Evolutionary conservation across 2,329 filamentous ascomycete genomes (phyloP).

Genomic region (Knoxdaviesia proteae): DNA sequence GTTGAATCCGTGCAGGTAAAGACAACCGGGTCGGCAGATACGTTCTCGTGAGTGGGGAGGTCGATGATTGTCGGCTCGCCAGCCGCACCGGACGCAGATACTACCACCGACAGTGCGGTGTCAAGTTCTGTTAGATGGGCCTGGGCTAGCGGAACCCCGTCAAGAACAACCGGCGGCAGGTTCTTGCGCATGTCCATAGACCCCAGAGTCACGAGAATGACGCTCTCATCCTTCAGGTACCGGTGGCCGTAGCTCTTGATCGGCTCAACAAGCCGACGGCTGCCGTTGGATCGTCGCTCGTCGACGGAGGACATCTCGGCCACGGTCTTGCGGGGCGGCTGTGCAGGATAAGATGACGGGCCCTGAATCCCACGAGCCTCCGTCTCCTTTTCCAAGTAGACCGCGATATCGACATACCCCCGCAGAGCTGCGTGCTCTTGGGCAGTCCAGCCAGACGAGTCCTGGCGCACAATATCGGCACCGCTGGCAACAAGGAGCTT

Average conservation of each 20-base stretch:
- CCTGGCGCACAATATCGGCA: conserved; percentile 50
- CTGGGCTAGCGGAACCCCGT: conserved; percentile 68
- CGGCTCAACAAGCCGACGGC: conserved; percentile 43
- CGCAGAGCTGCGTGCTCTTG: conserved; percentile 81
- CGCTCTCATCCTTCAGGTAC: conserved; percentile 72
- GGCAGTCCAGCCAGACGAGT: conserved; percentile 84
- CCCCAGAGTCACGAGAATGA: conserved; percentile 81
- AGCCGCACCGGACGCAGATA: conserved; percentile 65
- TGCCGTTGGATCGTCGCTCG: conserved; percentile 33
- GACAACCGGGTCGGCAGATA: conserved; percentile 79
- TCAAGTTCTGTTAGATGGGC: conserved; percentile 88
- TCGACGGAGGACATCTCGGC: conserved; percentile 36
- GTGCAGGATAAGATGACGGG: conserved; percentile 5
- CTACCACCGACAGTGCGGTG: conserved; percentile 76
- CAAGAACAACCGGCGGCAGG: conserved; percentile 61
- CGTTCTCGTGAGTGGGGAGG: conserved; percentile 80
- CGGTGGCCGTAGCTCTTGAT: conserved; percentile 93
- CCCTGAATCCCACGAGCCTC: conserved; percentile 8
- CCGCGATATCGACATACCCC: conserved; percentile 68
- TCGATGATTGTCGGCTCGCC: conserved; percentile 83
- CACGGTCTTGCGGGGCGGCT: conserved; percentile 1
- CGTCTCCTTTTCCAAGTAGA: conserved; percentile 27
- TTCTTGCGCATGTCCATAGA: conserved; percentile 85
- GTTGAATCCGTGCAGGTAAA: conserved; percentile 62
- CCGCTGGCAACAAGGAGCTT: conserved; percentile 60